Conservation (phyloP, 805 yeast species). For the Pichia thaimueangensis region DNA sequence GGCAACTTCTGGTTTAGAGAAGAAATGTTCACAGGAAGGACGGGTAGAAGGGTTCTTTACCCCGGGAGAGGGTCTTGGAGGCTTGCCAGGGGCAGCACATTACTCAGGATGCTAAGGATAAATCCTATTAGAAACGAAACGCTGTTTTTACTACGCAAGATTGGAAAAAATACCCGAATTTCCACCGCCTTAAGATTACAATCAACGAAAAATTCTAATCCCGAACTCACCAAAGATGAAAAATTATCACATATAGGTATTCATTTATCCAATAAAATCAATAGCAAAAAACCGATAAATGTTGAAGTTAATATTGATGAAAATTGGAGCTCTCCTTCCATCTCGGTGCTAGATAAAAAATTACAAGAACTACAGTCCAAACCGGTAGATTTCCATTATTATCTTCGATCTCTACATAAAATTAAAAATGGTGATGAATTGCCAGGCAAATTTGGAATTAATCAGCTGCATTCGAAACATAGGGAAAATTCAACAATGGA, state of each 20-base stretch:
- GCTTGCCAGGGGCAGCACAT: too few species aligned
- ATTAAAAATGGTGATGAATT: slow-evolving; percentile 34
- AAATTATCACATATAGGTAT: background rate
- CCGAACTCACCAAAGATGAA: background rate
- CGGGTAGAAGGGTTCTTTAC: too few species aligned
- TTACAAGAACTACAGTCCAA: slow-evolving; percentile 25
- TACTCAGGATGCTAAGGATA: too few species aligned
- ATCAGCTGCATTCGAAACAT: slow-evolving; percentile 42
- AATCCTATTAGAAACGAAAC: too few species aligned
- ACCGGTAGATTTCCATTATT: slow-evolving; percentile 32
- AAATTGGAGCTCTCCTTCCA: background rate
- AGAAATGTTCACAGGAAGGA: too few species aligned
- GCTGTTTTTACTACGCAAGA: background rate
- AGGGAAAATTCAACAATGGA: slow-evolving; percentile 35
- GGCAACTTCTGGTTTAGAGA: too few species aligned
- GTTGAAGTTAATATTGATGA: too few species aligned
- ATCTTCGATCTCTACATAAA: slow-evolving; percentile 27
- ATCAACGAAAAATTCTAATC: background rate
- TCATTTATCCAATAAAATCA: too few species aligned
- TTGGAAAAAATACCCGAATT: background rate
- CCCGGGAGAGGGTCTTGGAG: too few species aligned
- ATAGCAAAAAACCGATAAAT: too few species aligned
- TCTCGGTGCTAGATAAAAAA: slow-evolving; percentile 21
- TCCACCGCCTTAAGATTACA: background rate
- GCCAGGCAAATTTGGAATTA: slow-evolving; percentile 53